Conservation (phyloP, 2,329 filamentous ascomycete species). For the Tricladium varicosporioides region DNA sequence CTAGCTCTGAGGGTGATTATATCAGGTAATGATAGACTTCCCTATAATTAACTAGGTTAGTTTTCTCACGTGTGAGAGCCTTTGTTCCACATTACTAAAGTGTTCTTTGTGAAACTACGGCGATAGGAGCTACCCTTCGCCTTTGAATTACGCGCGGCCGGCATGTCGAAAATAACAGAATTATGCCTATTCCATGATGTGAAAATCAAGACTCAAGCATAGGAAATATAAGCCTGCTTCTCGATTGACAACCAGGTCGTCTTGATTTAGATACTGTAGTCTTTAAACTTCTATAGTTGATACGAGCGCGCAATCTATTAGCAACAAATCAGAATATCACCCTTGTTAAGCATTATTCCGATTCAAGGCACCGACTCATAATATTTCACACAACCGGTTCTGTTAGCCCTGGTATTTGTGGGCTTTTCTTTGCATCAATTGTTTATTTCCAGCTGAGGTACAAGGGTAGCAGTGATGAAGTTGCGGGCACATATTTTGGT, state of each 20-base stretch:
- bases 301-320: constrained; percentile 21
- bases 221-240: constrained; percentile 21
- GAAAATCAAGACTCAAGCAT: constrained; percentile 2
- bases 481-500: constrained; percentile 1
- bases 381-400: constrained; percentile 14
- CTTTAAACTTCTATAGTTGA: constrained; percentile 15
- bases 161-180: constrained; percentile 1
- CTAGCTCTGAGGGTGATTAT: constrained; percentile 11
- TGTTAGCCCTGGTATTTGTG: constrained; percentile 20
- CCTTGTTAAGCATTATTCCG: constrained; percentile 5
- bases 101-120: background rate
- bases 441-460: background rate
- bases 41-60: constrained; percentile 11
- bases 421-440: constrained; percentile 21
- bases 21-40: constrained; percentile 12
- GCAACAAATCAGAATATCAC: constrained; percentile 13
- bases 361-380: constrained; percentile 2
- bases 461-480: background rate
- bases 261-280: constrained; percentile 2
- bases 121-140: constrained; percentile 2
- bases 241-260: constrained; percentile 16
- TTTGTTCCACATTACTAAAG: background rate
- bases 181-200: background rate
- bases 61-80: background rate
- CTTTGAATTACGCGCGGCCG: constrained; percentile 10